Conservation (phyloP, 345 rosid genomes). For the Conringia planisiliqua region DNA sequence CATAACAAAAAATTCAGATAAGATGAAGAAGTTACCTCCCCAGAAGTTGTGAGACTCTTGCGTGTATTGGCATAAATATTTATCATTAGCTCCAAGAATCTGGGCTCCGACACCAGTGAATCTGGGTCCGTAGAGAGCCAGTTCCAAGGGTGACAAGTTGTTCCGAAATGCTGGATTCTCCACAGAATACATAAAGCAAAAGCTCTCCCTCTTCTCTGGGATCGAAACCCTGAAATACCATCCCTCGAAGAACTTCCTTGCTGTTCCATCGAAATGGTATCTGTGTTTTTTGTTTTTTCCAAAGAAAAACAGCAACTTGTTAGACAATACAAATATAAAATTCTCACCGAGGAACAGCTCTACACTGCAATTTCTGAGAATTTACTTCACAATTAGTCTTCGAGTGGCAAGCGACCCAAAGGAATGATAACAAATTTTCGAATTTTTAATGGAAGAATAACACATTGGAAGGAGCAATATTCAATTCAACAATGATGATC, state of each 20-base stretch:
- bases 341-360: neutral
- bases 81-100: conserved; percentile 86
- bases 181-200: conserved; percentile 90
- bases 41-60: conserved; percentile 76
- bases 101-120: conserved; percentile 91
- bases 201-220: conserved; percentile 78
- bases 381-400: neutral
- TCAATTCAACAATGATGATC: neutral
- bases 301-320: neutral
- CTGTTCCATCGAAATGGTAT: conserved; percentile 87
- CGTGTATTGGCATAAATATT: conserved; percentile 70
- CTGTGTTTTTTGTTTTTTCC: conserved; percentile 21
- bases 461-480: neutral
- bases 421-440: neutral
- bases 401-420: neutral
- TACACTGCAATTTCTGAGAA: neutral
- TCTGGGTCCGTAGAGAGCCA: conserved; percentile 58
- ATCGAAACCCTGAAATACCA: conserved; percentile 95
- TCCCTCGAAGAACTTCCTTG: conserved; percentile 77
- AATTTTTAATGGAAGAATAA: neutral
- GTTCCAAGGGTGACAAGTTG: conserved; percentile 50
- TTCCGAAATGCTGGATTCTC: conserved; percentile 76
- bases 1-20: neutral
- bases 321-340: neutral
- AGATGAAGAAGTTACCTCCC: conserved; percentile 62